Percentiles rank a stretch among this genome's conserved stretches.
Conservation (phyloP, 352 stramenopile species). For the Phytophthora fragariaefolia region DNA sequence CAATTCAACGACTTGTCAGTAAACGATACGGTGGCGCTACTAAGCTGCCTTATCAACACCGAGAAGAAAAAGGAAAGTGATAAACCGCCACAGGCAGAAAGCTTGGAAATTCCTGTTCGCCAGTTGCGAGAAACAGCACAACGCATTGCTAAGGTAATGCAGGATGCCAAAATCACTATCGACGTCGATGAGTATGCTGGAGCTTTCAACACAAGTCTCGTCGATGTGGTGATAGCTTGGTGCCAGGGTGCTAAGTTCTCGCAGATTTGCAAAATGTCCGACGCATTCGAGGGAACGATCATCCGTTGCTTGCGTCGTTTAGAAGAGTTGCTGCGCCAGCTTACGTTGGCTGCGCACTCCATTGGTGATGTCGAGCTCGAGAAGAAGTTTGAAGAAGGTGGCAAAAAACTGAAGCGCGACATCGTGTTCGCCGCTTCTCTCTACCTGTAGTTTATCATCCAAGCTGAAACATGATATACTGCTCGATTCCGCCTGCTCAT, state of each 20-base stretch:
- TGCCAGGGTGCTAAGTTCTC: constrained; percentile 98
- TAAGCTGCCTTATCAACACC: constrained; percentile 97
- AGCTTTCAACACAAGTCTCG: constrained; percentile 97
- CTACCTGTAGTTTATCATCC: constrained; percentile 91
- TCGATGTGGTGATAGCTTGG: constrained; percentile 98
- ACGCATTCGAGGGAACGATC: constrained; percentile 98
- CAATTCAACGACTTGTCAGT: constrained; percentile 98
- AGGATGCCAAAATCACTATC: constrained; percentile 93
- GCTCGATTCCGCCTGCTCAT: too few species aligned
- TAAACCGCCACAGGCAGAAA: constrained; percentile 79
- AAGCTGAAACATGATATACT: too few species aligned
- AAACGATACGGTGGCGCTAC: constrained; percentile 96
- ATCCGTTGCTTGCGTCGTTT: constrained; percentile 97
- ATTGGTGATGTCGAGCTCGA: constrained; percentile 98
- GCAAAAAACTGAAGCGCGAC: constrained; percentile 98
- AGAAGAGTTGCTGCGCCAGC: constrained; percentile 98
- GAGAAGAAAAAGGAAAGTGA: constrained; percentile 94
- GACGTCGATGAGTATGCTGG: constrained; percentile 98
- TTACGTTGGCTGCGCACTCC: constrained; percentile 94
- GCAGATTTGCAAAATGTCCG: constrained; percentile 98
- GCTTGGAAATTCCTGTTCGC: constrained; percentile 88
- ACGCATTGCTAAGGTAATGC: constrained; percentile 90
- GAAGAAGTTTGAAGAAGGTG: constrained; percentile 97
- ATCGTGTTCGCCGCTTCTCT: constrained; percentile 99
- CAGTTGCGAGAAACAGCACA: constrained; percentile 96